Evolutionary conservation across 306 rosid species (phyloP), one percentile per base, ranked within the genome.

Genomic region (Gastrolobium bilobum): DNA sequence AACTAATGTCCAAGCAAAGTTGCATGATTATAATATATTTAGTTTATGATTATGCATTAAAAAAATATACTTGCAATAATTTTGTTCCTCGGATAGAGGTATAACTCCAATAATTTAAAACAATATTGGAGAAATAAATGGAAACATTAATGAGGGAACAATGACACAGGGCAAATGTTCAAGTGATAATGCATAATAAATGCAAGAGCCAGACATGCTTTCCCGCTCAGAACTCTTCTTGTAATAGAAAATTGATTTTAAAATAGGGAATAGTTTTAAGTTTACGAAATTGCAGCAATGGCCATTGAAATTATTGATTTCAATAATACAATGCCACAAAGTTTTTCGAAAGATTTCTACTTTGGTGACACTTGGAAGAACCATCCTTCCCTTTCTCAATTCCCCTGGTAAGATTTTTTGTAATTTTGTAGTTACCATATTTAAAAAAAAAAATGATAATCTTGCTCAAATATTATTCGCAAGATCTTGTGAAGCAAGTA

Each of bases 141-240:
- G 68, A 56, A 38, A 42, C 80, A 80, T 78, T 81, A 51, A 84
- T 80, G 59, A 59, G 87, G 88, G 71, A 84, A 78, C 87, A 74
- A 35, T 47, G 84, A 63, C 85, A 87, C 60, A 50, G n/a, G 74
- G 52, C 52, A 73, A 61, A 86, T 82, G 61, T 71, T 62, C 11
- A 40, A 68, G 71, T 79, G 77, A 67, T 82, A 14, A 61, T 80
- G 79, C 79, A 77, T 14, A 29, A 77, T 86, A 69, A 88, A 86
- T 84, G 90, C 90, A 78, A 54, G 81, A 80, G 62, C 81, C 84
- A 90, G 77, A 80, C 84, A 82, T 77, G 77, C 86, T 69, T 34
- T 79, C 84, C 86, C n/a, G 48, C 54, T 73, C 62, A 40, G 53
- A 63, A 73, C 77, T 68, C 34, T 51, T 5, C 40, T 39, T 35